Conservation (phyloP, 805 yeast species). For the Teunomyces tritomae region DNA sequence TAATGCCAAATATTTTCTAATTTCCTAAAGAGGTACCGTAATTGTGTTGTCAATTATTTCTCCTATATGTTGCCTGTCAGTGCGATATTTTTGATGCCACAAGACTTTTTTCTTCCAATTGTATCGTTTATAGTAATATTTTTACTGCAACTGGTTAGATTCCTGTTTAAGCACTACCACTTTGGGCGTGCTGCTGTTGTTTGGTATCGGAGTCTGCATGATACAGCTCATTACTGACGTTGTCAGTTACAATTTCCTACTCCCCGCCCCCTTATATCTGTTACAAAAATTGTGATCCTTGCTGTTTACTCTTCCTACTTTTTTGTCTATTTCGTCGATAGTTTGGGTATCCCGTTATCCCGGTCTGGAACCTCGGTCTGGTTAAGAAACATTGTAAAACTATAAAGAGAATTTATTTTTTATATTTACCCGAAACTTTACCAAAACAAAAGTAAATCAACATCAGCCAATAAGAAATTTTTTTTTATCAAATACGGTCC, state of each 20-base stretch:
- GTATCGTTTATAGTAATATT: not conserved
- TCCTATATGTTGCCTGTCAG: not conserved
- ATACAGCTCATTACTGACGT: not conserved
- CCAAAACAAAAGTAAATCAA: no score
- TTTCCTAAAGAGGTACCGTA: not conserved
- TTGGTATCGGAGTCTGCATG: not conserved
- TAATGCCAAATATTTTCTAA: not conserved
- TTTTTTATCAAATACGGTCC: conserved; percentile 26
- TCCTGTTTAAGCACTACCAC: not conserved
- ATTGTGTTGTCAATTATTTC: not conserved
- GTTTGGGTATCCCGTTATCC: no score
- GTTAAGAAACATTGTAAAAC: no score
- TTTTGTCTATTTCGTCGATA: no score
- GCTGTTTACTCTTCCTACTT: no score
- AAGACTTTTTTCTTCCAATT: not conserved
- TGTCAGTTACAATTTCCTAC: not conserved
- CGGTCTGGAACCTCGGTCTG: no score
- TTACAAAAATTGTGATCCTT: no score
- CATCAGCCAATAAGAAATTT: no score
- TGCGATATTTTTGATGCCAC: not conserved
- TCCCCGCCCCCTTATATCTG: no score
- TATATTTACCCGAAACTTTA: no score
- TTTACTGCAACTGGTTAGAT: not conserved
- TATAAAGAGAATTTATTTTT: no score
- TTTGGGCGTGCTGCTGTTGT: not conserved